phyloP scores from a whole-genome alignment of 2,329 filamentous ascomycete species.

The Cryphonectria japonica region DNA sequence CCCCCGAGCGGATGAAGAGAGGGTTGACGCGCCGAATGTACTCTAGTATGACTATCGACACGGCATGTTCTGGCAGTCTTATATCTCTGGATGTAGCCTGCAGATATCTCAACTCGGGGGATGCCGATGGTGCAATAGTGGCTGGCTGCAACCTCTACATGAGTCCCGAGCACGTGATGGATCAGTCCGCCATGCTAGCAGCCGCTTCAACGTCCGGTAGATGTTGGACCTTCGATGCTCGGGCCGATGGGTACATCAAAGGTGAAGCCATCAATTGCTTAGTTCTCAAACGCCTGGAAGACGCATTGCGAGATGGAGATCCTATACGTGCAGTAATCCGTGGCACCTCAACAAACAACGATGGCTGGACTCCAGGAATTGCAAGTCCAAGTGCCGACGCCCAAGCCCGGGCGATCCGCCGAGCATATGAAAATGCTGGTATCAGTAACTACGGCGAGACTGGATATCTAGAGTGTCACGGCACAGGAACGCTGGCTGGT shows the following conservation, averaged over 20 bases:
- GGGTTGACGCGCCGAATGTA: too few species aligned
- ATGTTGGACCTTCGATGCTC: constrained; percentile 24
- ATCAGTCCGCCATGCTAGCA: not conserved
- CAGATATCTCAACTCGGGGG: not conserved
- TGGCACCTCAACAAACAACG: not conserved
- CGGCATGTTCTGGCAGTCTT: constrained; percentile 13
- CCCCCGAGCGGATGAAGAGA: too few species aligned
- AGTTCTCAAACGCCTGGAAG: not conserved
- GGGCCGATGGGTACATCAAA: constrained; percentile 24
- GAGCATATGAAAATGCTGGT: constrained; percentile 3
- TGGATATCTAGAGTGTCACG: constrained; percentile 39
- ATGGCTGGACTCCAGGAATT: not conserved
- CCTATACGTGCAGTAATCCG: constrained; percentile 1
- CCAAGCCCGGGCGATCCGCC: not conserved
- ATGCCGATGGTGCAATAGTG: constrained; percentile 4
- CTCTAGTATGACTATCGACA: constrained; percentile 11
- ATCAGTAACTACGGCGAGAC: constrained; percentile 26
- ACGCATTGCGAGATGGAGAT: not conserved
- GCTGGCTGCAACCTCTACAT: not conserved
- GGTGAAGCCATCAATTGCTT: constrained; percentile 36
- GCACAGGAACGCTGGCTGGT: constrained; percentile 41
- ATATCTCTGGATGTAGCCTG: not conserved
- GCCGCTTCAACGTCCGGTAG: not conserved
- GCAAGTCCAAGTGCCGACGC: not conserved
- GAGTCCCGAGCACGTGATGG: constrained; percentile 1